Evolutionary conservation across 164 flowering plant species (phyloP).

Genomic region (Taxillus chinensis): DNA sequence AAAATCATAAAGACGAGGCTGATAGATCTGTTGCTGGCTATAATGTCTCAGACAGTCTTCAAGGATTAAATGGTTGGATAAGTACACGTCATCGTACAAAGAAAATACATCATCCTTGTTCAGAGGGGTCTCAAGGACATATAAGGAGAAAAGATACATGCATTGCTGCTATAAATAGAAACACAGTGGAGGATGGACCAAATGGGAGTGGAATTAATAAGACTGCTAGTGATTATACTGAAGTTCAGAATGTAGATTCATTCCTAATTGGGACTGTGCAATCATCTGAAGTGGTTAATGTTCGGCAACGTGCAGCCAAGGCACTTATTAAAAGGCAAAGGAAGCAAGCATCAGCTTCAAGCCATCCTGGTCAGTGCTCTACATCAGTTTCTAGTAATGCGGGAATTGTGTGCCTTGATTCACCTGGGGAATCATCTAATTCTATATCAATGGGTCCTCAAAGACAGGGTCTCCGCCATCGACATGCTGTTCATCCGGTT

Average conservation of each 20-base stretch:
- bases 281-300: slow-evolving; percentile 12
- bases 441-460: slow-evolving; percentile 18
- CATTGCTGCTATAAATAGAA: slow-evolving; percentile 6
- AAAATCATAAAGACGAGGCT: slow-evolving; percentile 14
- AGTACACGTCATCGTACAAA: slow-evolving; percentile 33
- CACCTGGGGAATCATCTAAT: slow-evolving; percentile 32
- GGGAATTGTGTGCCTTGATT: slow-evolving; percentile 28
- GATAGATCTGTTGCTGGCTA: slow-evolving; percentile 7
- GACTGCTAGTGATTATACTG: slow-evolving; percentile 9
- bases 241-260: slow-evolving; percentile 9
- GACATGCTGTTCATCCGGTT: slow-evolving; percentile 15
- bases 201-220: slow-evolving; percentile 3
- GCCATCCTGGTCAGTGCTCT: slow-evolving; percentile 29
- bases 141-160: slow-evolving; percentile 7
- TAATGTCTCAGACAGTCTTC: slow-evolving; percentile 14
- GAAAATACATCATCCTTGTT: slow-evolving; percentile 10
- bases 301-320: slow-evolving; percentile 10
- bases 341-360: slow-evolving; percentile 24
- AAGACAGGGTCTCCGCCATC: slow-evolving; percentile 9
- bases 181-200: slow-evolving; percentile 9
- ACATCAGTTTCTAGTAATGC: slow-evolving; percentile 27
- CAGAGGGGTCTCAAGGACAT: slow-evolving; percentile 13
- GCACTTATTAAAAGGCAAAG: slow-evolving; percentile 30
- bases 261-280: slow-evolving; percentile 6
- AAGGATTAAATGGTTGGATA: slow-evolving; percentile 47